Base-by-base conservation (phyloP, 2,329 filamentous ascomycete species). In the Fusarium miscanthi region DNA sequence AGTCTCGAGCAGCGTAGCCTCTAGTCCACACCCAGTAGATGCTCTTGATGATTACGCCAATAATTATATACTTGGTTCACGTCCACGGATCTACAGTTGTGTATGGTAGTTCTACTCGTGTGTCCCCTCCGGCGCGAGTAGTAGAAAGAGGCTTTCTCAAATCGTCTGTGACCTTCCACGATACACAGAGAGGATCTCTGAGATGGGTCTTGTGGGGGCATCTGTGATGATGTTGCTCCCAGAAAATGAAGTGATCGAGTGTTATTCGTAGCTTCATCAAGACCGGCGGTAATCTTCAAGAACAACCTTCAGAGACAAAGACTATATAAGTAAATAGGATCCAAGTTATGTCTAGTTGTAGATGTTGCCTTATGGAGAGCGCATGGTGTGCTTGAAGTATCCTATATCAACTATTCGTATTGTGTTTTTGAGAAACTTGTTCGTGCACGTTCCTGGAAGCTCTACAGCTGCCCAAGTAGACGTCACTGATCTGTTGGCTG, bases 361-460 rank as follows among this genome's bases (percentile, higher is more conserved):
- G 3, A 17, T n/a, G 0, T 5, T 17, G 1, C 3, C 13, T 37
- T 21, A 8, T 0, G 3, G 12, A 37, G 9, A 40, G 23, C 13
- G 9, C 8, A 40, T 53, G 13, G 1, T 1, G 19, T 27, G 13
- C 19, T 25, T 21, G 10, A 5, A 27, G 12, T 1, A 40, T 5
- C 6, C 10, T 13, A 14, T n/a, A 17, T 27, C 14, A 3, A 14
- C 13, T 13, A 30, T 13, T n/a, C 6, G 10, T 17, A 13, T 13
- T 17, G 19, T 4, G 5, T 7, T 17, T 13, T 9, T 13, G 23
- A 53, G 33, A 27, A n/a, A 13, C 10, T 27, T 53, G 49, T 33
- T 40, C 13, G 33, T 41, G 49, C 49, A 30, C 19, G 23, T 40
- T 30, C 23, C 19, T 40, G 33, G 40, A 40, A 17, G 19, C 31